Evolutionary conservation across 441 rosid genomes (phyloP), one percentile per base, ranked within the genome.

Genomic region (Sinapis alba): DNA sequence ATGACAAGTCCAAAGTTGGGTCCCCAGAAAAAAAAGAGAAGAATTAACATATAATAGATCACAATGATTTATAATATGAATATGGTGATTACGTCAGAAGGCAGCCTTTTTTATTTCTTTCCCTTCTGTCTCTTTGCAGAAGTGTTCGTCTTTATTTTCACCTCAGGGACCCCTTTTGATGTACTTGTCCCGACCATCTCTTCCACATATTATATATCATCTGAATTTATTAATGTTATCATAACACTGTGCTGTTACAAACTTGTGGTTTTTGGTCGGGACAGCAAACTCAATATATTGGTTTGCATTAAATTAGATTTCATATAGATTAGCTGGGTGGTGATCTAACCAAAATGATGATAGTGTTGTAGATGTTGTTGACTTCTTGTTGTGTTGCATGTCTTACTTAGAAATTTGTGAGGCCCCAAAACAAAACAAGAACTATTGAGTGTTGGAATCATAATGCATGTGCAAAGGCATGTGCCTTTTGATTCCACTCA

Each of bases 391-490:
- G 61, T 70, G 61, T 70, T 76, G 60, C 81, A 78, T 78, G 81
- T 61, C 77, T 76, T 20, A 58, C 54, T 56, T 43, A n/a, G 7
- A 57, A 65, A 68, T 9, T 77, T 71, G 76, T 71, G 68, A 70
- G 81, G 65, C 66, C 67, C 65, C 12, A 26, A 54, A 68, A 68
- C 68, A 60, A 50, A 32, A 20, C 3, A 71, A 64, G 43, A 62
- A 54, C 50, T 36, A 51, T 26, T 4, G 62, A 54, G 13, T 64
- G 18, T 56, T 53, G 43, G 78, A 61, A 73, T 68, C 71, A 56
- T 72, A 51, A 71, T 73, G 67, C 81, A 78, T 78, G 81, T 78
- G 81, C 73, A 72, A 77, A 72, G 73, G 57, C 80, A 71, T 77
- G 77, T 77, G 77, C 54, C 77, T 62, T 67, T 61, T 62, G 78